Conservation (phyloP, 306 rosid species). For the Gastrolobium bilobum region DNA sequence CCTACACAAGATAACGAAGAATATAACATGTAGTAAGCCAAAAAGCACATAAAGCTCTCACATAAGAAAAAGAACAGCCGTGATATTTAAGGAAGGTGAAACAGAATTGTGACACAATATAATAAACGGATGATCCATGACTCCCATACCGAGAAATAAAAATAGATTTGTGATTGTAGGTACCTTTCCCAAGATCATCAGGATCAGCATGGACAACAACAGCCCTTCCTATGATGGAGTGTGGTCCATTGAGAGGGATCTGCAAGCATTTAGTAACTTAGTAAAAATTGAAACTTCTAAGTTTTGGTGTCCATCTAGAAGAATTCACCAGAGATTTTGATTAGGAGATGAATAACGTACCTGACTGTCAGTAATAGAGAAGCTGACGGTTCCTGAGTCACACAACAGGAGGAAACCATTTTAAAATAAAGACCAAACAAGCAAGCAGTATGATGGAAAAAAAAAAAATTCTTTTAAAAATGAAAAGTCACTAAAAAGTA, state of each 20-base stretch:
- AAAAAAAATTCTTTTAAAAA: neutral
- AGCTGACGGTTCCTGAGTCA: slow-evolving; percentile 72
- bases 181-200: slow-evolving; percentile 98
- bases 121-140: slow-evolving; percentile 8
- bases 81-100: slow-evolving; percentile 3
- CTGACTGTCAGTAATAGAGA: slow-evolving; percentile 77
- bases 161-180: neutral
- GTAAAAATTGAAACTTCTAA: slow-evolving; percentile 26
- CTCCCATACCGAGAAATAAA: neutral
- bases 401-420: slow-evolving; percentile 47
- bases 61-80: neutral
- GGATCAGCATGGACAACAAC: slow-evolving; percentile 95
- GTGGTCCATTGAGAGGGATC: slow-evolving; percentile 91
- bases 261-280: slow-evolving; percentile 48
- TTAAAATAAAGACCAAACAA: slow-evolving; percentile 41
- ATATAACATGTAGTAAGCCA: neutral
- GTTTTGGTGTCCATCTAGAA: slow-evolving; percentile 17
- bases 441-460: neutral
- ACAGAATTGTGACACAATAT: neutral
- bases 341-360: slow-evolving; percentile 56
- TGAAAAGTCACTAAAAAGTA: neutral
- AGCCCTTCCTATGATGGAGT: slow-evolving; percentile 93
- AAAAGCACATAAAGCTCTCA: neutral
- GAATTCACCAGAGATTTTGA: slow-evolving; percentile 14
- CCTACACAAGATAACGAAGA: slow-evolving; percentile 55